Evolutionary conservation across 2,329 filamentous ascomycete genomes (phyloP), one percentile per base, ranked within the genome.

Genomic region (Colletotrichum somersetense): DNA sequence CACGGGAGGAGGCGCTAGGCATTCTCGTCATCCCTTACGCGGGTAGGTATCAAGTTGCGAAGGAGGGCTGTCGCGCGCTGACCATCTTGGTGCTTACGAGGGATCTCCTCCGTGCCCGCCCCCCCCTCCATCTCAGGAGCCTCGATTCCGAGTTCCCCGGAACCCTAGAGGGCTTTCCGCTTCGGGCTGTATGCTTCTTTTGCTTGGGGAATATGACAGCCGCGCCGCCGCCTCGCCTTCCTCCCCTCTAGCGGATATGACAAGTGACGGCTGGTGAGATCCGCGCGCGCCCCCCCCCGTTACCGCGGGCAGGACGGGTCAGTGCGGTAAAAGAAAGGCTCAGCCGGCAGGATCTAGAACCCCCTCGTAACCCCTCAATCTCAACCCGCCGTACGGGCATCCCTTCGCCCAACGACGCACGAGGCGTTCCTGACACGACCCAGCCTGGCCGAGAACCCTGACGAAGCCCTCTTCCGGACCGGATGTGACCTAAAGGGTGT

Each of bases 251-350:
- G 30, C 18, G 23, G 38, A 62, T 67, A 35, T 63, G 68, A 71
- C 35, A 71, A 38, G 59, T 63, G 68, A 71, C 30, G 62, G 58
- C 30, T 68, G 68, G 68, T 53, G 7, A 68, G 68, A 71, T 68
- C 65, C 26, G 26, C 58, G 64, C 26, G 26, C 58, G 64, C 44
- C 35, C 16, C 40, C 42, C 42, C 18, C 7, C 44, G 1, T n/a
- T 44, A 59, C 23, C 23, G 48, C 48, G 23, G 48, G 44, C 44
- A 52, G 48, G 23, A 52, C 23, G 26, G 48, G 48, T 30, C 48
- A 59, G 26, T 44, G 57, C 57, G 57, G 57, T 40, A 26, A 26
- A 16, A 30, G 20, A 56, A 46, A 38, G 30, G 58, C 3, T 46
- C 58, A 48, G 58, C 58, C 40, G 58, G 58, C 61, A 48, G 46